A percentile compares a stretch with the other conserved stretches of the same genome.
These are phyloP conservation scores for Termitomyces sp. DNA, from an alignment of 768 basidiomycete species.

Conservation along the genomic window DNA sequence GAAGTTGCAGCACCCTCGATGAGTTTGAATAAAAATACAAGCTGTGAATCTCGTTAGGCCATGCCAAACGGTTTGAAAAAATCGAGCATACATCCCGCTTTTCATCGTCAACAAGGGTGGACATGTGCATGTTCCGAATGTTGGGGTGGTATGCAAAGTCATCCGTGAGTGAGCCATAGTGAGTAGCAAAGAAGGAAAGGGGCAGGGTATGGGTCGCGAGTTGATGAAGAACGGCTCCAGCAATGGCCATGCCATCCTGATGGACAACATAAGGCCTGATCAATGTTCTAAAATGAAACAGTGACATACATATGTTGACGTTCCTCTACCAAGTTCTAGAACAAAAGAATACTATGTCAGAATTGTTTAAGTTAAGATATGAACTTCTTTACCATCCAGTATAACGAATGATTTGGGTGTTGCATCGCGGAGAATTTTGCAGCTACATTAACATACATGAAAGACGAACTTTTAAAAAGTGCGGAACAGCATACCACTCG, in stretches of 20 bases:
- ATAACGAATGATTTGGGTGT: slow-evolving; percentile 94
- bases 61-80: neutral
- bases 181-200: slow-evolving; percentile 95
- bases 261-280: neutral
- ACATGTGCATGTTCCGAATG: slow-evolving; percentile 94
- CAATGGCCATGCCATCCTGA: slow-evolving; percentile 98
- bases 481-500: slow-evolving; percentile 63
- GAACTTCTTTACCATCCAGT: slow-evolving; percentile 67
- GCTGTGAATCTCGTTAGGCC: slow-evolving; percentile 36
- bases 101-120: slow-evolving; percentile 89
- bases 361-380: neutral
- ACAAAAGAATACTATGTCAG: slow-evolving; percentile 8
- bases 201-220: slow-evolving; percentile 91
- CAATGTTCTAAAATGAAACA: neutral
- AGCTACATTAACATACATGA: slow-evolving; percentile 40
- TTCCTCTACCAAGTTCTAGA: slow-evolving; percentile 89
- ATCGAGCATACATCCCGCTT: slow-evolving; percentile 66
- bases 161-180: slow-evolving; percentile 94
- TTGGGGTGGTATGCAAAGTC: slow-evolving; percentile 92
- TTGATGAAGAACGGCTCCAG: slow-evolving; percentile 91
- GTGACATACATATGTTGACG: slow-evolving; percentile 79
- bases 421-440: slow-evolving; percentile 90
- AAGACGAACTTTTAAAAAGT: neutral
- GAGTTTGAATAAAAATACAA: slow-evolving; percentile 94
- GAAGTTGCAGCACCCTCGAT: slow-evolving; percentile 83